Evolutionary conservation across 768 basidiomycete species (phyloP), one percentile per base, ranked within the genome.

Genomic region (Hygrocybe coccinea): DNA sequence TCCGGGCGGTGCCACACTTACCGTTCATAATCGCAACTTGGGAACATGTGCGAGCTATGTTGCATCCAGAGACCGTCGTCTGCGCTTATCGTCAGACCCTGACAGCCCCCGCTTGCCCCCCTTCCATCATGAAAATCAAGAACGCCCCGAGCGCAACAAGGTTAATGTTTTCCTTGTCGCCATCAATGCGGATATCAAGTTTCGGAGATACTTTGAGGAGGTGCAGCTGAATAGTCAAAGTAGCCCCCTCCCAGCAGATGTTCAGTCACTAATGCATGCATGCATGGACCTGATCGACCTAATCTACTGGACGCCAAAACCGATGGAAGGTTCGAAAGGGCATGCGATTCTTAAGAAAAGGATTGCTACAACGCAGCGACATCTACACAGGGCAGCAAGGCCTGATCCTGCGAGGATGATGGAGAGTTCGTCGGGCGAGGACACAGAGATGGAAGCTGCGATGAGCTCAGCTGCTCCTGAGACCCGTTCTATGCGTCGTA

Each of bases 121-220:
- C n/a, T 63, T 64, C 56, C 58, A 21, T 35, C 55, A 39, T n/a
- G 58, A 55, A 4, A 55, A 56, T 36, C 58, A 47, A 47, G n/a
- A 12, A 17, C 46, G 46, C 24, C 14, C 14, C 21, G 8, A 17
- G 15, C 24, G 11, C 46, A 19, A 25, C 17, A 17, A 25, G 17
- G 12, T 63, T 19, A 65, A 65, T 55, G 43, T 60, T 45, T 60
- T 65, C 41, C 60, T 63, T 10, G 60, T 65, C n/a, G 39, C 52
- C 24, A 9, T 65, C 15, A 65, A 63, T 52, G 60, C 64, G 6
- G 58, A 64, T 52, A 58, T 65, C 51, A 63, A 65, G 51, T 65
- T 63, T 44, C 54, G 59, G 29, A 56, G 60, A 33, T 65, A 64
- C 57, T 62, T 60, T n/a, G 38, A 55, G 50, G 56, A 57, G 60